Percentiles rank a stretch among this genome's conserved stretches.
phyloP scores from a whole-genome alignment of 1,284 basidiomycete genomes.

The Moniliella sp. region DNA sequence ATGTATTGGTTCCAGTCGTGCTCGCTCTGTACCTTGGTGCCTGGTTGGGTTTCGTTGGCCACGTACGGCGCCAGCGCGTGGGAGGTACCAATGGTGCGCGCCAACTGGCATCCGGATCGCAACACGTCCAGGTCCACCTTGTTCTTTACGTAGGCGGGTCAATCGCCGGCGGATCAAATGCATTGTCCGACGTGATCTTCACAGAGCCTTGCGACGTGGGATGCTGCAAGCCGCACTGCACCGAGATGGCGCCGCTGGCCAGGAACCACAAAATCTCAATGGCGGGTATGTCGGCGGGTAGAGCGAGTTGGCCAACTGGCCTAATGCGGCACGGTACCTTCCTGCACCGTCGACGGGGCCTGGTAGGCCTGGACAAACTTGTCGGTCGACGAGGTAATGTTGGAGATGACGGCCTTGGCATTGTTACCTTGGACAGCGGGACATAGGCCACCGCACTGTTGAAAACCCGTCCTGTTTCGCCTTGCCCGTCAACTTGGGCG shows the following conservation, averaged over 20 bases:
- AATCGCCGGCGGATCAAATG: conserved; percentile 14
- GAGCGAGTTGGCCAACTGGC: conserved; percentile 34
- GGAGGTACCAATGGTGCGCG: conserved; percentile 10
- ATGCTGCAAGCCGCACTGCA: conserved; percentile 19
- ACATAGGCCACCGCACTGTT: conserved; percentile 20
- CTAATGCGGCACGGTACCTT: conserved; percentile 48
- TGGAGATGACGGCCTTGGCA: conserved; percentile 8
- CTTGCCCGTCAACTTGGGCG: conserved; percentile 6
- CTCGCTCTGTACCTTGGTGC: conserved; percentile 5
- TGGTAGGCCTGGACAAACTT: conserved; percentile 37
- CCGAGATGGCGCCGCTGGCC: conserved; percentile 8
- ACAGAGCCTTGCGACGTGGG: conserved; percentile 24
- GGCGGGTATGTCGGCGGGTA: conserved; percentile 8
- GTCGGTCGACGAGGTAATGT: conserved; percentile 4
- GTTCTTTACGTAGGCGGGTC: conserved; percentile 18
- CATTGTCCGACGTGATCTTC: conserved; percentile 10
- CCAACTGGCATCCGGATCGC: conserved; percentile 13
- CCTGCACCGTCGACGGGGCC: conserved; percentile 41
- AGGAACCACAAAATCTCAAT: conserved; percentile 20
- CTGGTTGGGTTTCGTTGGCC: conserved; percentile 6
- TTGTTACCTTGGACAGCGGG: conserved; percentile 8
- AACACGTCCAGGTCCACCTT: conserved; percentile 12
- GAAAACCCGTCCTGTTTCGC: conserved; percentile 14
- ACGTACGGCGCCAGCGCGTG: conserved; percentile 5
- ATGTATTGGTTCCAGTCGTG: conserved; percentile 15